A percentile compares a stretch with the other conserved stretches of the same genome.
Conservation (phyloP, 441 rosid species). For the Dalechampia spathulata region DNA sequence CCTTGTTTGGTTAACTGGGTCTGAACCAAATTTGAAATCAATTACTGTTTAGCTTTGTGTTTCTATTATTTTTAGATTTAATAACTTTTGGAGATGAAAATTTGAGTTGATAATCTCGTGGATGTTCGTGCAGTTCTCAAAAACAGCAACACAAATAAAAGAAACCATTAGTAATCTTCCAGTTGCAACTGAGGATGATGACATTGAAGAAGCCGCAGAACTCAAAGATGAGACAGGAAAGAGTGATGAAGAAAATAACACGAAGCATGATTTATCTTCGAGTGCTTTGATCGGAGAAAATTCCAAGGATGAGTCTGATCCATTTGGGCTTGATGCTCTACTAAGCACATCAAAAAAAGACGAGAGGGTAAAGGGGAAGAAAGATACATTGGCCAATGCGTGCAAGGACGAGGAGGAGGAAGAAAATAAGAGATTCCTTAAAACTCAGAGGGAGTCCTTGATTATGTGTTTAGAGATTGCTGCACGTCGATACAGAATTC, state of each 20-base stretch:
- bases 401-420: slow-evolving; percentile 46
- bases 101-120: slow-evolving; percentile 7
- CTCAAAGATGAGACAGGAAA: slow-evolving; percentile 38
- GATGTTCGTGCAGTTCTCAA: slow-evolving; percentile 50
- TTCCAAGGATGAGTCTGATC: slow-evolving; percentile 56
- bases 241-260: slow-evolving; percentile 28
- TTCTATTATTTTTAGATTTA: neutral
- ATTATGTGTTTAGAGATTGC: slow-evolving; percentile 80
- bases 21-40: neutral
- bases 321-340: slow-evolving; percentile 82
- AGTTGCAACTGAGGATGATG: slow-evolving; percentile 63
- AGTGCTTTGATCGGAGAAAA: slow-evolving; percentile 29
- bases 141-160: slow-evolving; percentile 52
- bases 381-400: slow-evolving; percentile 28
- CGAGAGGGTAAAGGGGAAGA: slow-evolving; percentile 48
- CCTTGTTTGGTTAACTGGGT: neutral
- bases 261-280: slow-evolving; percentile 19
- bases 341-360: slow-evolving; percentile 51
- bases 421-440: slow-evolving; percentile 59
- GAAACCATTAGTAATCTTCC: slow-evolving; percentile 66
- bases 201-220: slow-evolving; percentile 61
- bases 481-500: slow-evolving; percentile 70
- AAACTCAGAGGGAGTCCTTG: slow-evolving; percentile 72
- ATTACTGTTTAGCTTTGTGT: neutral
- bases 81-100: too few species aligned